phyloP scores from a whole-genome alignment of 768 basidiomycete genomes.

The Boletus barrowsii region DNA sequence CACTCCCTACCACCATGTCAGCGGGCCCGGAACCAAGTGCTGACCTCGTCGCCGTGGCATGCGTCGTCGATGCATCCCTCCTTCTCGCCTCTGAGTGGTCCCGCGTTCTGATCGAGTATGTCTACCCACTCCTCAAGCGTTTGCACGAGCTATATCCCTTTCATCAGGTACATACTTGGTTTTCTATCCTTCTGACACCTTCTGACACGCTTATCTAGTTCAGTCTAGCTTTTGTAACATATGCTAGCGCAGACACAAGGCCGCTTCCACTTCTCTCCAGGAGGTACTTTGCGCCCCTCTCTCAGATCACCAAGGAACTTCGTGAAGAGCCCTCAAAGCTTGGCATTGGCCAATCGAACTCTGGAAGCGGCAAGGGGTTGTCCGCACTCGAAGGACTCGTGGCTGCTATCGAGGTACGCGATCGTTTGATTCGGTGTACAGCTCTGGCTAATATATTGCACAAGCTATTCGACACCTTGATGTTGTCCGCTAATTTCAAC shows the following conservation, averaged over 20 bases:
- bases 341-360: constrained; percentile 56
- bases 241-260: constrained; percentile 54
- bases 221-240: constrained; percentile 56
- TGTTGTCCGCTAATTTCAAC: constrained; percentile 13
- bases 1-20: constrained; percentile 18
- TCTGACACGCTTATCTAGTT: constrained; percentile 26
- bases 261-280: constrained; percentile 56
- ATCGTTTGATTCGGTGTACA: neutral
- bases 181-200: neutral
- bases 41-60: constrained; percentile 47
- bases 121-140: constrained; percentile 51
- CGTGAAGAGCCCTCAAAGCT: constrained; percentile 44
- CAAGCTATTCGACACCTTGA: constrained; percentile 39
- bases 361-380: constrained; percentile 51
- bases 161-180: constrained; percentile 33
- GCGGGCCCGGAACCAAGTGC: constrained; percentile 8
- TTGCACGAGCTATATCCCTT: constrained; percentile 42
- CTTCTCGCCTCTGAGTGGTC: constrained; percentile 53
- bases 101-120: constrained; percentile 43
- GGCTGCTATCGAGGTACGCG: constrained; percentile 62
- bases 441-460: constrained; percentile 29
- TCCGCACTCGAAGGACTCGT: constrained; percentile 70
- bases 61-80: constrained; percentile 61
- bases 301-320: constrained; percentile 42
- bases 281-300: constrained; percentile 51